Base-by-base conservation (phyloP, 2,329 filamentous ascomycete genomes). In the Fusarium abutilonis region DNA sequence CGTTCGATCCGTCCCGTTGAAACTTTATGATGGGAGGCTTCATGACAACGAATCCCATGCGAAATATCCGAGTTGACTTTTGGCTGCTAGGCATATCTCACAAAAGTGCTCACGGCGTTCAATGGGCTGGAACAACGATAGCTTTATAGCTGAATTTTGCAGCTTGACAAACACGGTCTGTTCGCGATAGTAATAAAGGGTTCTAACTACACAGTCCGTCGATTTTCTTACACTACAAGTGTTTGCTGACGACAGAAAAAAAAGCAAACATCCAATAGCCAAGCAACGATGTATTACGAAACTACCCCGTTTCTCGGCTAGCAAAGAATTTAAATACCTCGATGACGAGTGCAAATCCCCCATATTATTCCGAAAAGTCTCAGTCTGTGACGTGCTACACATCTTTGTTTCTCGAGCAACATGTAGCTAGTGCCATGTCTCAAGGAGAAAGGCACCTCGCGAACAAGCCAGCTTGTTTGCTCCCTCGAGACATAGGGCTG, bases 331-430 rank as follows among this genome's bases (percentile, higher is more conserved):
- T 41, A 19, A 35, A 41, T 45, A n/a, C 26, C 31, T 56, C 42
- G 45, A 64, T 64, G 62, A 64, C 61, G 47, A 63, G 61, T 62
- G 44, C 61, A 64, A 64, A 42, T 9, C 19, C 50, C 48, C 49
- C 36, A 38, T 34, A 17, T 23, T 39, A 38, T 29, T 34, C 34
- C 23, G 36, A 26, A 32, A 23, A 41, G 31, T 29, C 29, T 28
- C 15, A 45, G 59, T 34, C 56, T 61, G 56, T 62, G 61, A 62
- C 47, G 62, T 64, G 62, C 53, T 58, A 48, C 39, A 38, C 46
- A 8, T 7, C n/a, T 6, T 23, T 45, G 61, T 64, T 65, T 36
- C 62, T 65, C 61, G 32, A 64, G 62, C 62, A 64, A 64, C 62
- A 51, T 23, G 21, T 42, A 48, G 29, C 39, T 29, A 21, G 23